Evolutionary conservation across 306 rosid genomes (phyloP).

Genomic region (Fragaria iinumae): DNA sequence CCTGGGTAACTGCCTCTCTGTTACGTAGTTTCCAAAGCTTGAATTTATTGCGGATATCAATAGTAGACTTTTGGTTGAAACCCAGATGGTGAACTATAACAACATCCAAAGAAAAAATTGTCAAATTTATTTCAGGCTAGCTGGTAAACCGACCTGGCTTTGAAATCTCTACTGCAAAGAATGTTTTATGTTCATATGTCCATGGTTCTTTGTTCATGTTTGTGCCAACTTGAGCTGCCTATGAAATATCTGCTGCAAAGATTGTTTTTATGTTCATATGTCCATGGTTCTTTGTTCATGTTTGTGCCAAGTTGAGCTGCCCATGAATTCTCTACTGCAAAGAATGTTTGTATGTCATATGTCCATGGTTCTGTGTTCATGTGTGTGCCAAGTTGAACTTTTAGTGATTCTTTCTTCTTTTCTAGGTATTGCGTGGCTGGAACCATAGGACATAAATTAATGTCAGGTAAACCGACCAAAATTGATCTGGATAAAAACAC

Average conservation of each 20-base stretch:
- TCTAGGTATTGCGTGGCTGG: slow-evolving; percentile 82
- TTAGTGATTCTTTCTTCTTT: slow-evolving; percentile 9
- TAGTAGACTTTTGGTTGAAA: neutral
- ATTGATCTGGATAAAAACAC: slow-evolving; percentile 70
- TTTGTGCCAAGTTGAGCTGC: neutral
- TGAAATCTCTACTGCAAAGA: too few relatives aligned
- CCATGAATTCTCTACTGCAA: neutral
- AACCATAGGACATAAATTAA: slow-evolving; percentile 81
- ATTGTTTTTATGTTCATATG: neutral
- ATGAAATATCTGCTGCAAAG: neutral
- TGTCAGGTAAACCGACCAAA: slow-evolving; percentile 71
- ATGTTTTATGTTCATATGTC: too few relatives aligned
- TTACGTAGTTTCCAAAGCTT: neutral
- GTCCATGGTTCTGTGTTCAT: neutral
- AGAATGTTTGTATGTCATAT: neutral
- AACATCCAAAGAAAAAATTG: neutral
- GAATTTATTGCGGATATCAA: neutral
- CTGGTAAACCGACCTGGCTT: neutral
- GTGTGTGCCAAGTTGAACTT: neutral
- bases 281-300: neutral
- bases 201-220: too few relatives aligned
- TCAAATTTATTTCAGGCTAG: neutral
- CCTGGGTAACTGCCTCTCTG: slow-evolving; percentile 60
- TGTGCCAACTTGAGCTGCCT: neutral
- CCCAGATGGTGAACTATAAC: neutral